Evolutionary conservation across 1,284 basidiomycete genomes (phyloP).

Genomic region (Irpex lacteus): DNA sequence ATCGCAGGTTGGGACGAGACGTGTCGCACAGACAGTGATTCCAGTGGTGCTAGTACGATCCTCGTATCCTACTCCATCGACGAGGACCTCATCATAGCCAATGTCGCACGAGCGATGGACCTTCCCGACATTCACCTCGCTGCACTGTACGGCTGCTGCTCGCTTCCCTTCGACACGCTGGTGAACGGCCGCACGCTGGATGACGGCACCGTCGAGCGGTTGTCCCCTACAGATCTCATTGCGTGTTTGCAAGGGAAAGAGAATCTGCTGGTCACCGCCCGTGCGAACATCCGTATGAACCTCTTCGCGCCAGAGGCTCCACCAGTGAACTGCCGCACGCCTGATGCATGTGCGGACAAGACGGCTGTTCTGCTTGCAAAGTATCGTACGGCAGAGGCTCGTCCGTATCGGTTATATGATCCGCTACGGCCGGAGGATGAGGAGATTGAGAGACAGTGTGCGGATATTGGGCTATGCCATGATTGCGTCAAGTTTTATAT

Average conservation of each 20-base stretch:
- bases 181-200: constrained; percentile 6
- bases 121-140: constrained; percentile 12
- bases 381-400: constrained; percentile 7
- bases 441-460: constrained; percentile 11
- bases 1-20: constrained; percentile 13
- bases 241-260: constrained; percentile 11
- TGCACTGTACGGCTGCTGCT: constrained; percentile 14
- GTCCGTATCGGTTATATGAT: constrained; percentile 9
- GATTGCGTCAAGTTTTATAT: constrained; percentile 10
- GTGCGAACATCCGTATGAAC: constrained; percentile 9
- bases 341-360: constrained; percentile 1
- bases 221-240: constrained; percentile 9
- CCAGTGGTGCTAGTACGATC: constrained; percentile 5
- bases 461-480: constrained; percentile 6
- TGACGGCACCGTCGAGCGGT: constrained; percentile 5
- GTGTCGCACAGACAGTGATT: constrained; percentile 8
- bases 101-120: constrained; percentile 9
- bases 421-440: constrained; percentile 10
- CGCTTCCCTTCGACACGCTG: constrained; percentile 10
- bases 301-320: constrained; percentile 6
- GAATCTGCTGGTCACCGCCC: constrained; percentile 10
- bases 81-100: constrained; percentile 12
- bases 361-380: not conserved
- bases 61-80: constrained; percentile 12
- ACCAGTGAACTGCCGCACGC: constrained; percentile 3